These are phyloP conservation scores for Alectoria sarmentosa DNA, from an alignment of 495 filamentous ascomycete species.

Conservation along the genomic window DNA sequence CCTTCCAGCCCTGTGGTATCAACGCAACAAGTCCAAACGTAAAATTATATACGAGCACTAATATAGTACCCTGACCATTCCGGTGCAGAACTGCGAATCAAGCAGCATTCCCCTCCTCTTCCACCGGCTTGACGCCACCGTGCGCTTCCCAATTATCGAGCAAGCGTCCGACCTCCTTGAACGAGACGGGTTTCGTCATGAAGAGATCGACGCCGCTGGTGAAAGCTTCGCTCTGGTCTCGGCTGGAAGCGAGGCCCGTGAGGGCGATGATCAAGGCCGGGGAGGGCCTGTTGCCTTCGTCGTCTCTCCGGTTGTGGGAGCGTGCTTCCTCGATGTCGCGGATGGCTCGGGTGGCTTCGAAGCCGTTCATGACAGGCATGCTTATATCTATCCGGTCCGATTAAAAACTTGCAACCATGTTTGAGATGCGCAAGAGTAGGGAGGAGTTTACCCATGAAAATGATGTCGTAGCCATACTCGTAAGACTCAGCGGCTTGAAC, in stretches of 20 bases:
- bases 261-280: slow-evolving; percentile 59
- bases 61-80: no score
- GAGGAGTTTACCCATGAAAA: slow-evolving; percentile 47
- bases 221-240: slow-evolving; percentile 59
- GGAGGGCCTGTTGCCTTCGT: background rate
- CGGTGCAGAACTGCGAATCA: no score
- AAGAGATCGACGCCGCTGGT: slow-evolving; percentile 64
- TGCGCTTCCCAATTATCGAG: slow-evolving; percentile 42
- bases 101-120: background rate
- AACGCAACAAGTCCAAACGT: no score
- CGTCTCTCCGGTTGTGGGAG: slow-evolving; percentile 16
- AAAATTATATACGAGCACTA: no score
- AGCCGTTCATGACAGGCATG: slow-evolving; percentile 68
- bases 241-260: slow-evolving; percentile 57
- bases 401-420: no score
- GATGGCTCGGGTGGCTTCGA: slow-evolving; percentile 56
- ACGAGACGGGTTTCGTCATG: slow-evolving; percentile 62
- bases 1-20: no score
- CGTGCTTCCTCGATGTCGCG: slow-evolving; percentile 47
- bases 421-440: background rate
- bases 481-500: slow-evolving; percentile 42
- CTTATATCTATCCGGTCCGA: slow-evolving; percentile 45
- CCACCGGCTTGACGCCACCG: slow-evolving; percentile 26
- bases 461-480: slow-evolving; percentile 43
- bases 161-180: slow-evolving; percentile 42